Percentiles rank a stretch among this genome's conserved stretches.
Evolutionary conservation across 2,329 filamentous ascomycete genomes (phyloP).

Genomic region (Penicillium frequentans): DNA sequence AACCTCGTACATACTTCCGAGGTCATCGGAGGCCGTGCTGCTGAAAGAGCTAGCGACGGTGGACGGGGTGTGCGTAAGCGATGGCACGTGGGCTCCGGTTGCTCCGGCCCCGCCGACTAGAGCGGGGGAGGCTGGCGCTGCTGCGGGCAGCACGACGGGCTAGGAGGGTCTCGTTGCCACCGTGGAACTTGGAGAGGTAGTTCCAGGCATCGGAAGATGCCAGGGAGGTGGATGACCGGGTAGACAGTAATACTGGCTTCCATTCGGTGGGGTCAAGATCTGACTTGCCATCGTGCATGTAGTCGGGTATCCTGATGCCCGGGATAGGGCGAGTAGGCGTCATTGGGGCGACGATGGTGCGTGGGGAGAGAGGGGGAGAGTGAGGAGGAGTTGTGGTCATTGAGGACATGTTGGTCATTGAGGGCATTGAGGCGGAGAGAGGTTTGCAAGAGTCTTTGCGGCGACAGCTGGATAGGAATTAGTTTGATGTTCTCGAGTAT

Average conservation of each 20-base stretch:
- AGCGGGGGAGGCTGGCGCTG: constrained; percentile 35
- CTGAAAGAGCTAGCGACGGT: constrained; percentile 41
- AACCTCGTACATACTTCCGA: constrained; percentile 26
- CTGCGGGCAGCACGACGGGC: constrained; percentile 25
- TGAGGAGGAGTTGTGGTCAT: constrained; percentile 30
- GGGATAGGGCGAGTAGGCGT: constrained; percentile 33
- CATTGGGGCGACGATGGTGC: constrained; percentile 38
- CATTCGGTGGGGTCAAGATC: constrained; percentile 53
- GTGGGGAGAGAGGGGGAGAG: constrained; percentile 38
- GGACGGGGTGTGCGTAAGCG: constrained; percentile 39
- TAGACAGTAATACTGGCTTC: constrained; percentile 45
- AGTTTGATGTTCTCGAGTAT: constrained; percentile 1
- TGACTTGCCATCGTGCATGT: constrained; percentile 39
- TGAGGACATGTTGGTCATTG: constrained; percentile 30
- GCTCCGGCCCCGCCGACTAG: constrained; percentile 23
- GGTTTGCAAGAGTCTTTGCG: constrained; percentile 49
- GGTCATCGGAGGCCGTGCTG: constrained; percentile 36
- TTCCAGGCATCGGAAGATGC: constrained; percentile 44
- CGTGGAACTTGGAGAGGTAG: constrained; percentile 48
- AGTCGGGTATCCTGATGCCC: constrained; percentile 40
- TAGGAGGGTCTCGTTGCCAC: constrained; percentile 19
- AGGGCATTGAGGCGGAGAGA: constrained; percentile 39
- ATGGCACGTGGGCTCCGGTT: constrained; percentile 13
- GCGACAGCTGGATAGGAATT: constrained; percentile 38
- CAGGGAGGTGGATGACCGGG: constrained; percentile 12